Percentiles rank a stretch among this genome's conserved stretches.
Conservation (phyloP, 805 yeast species). For the Candida ortonii region DNA sequence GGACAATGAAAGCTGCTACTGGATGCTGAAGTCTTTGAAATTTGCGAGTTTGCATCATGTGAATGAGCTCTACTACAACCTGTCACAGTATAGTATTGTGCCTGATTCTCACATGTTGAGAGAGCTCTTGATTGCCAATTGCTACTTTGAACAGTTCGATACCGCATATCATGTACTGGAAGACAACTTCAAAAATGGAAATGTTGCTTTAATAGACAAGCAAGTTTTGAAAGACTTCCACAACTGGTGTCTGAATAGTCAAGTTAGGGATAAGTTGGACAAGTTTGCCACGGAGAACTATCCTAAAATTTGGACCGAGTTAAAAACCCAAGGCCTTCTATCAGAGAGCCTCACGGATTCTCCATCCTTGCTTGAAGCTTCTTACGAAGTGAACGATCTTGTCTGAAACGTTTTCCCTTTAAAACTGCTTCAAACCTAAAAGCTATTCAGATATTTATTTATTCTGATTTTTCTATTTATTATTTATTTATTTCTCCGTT, state of each 20-base stretch:
- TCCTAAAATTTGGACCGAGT: conserved; percentile 37
- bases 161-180: conserved; percentile 53
- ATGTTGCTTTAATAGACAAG: conserved; percentile 36
- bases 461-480: conserved; percentile 1
- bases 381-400: conserved; percentile 16
- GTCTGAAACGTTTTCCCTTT: conserved; percentile 1
- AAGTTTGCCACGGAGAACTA: conserved; percentile 39
- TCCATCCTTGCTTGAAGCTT: conserved; percentile 30
- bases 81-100: conserved; percentile 49
- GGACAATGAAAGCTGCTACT: conserved; percentile 60
- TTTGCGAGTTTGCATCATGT: conserved; percentile 53
- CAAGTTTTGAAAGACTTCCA: conserved; percentile 47
- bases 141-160: conserved; percentile 58
- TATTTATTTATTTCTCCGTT: conserved; percentile 5
- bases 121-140: conserved; percentile 67
- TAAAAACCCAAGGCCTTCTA: conserved; percentile 20
- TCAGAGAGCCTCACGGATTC: conserved; percentile 26
- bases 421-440: not conserved
- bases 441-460: conserved; percentile 1
- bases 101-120: conserved; percentile 53
- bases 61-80: conserved; percentile 57
- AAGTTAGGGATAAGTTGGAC: conserved; percentile 35
- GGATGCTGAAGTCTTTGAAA: conserved; percentile 64
- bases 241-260: conserved; percentile 41
- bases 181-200: conserved; percentile 46